phyloP scores from a whole-genome alignment of 2,329 filamentous ascomycete genomes.

The Aspergillus fijiensis region DNA sequence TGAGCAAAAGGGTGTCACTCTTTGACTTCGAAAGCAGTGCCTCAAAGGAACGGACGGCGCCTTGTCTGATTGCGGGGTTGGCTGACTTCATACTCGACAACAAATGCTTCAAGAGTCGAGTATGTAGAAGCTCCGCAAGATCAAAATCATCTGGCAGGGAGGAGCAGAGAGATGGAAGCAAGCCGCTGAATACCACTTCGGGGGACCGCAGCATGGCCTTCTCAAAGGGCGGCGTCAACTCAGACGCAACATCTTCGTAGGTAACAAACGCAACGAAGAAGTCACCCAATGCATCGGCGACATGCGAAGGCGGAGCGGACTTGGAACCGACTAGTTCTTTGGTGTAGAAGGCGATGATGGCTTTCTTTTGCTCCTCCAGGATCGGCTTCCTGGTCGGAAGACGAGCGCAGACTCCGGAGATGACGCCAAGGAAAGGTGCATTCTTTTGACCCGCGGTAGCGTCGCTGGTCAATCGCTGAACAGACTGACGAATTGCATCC shows the following conservation, averaged over 20 bases:
- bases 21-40: conserved; percentile 66
- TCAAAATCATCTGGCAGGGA: conserved; percentile 71
- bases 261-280: conserved; percentile 79
- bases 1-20: conserved; percentile 57
- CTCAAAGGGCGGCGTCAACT: conserved; percentile 78
- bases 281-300: conserved; percentile 71
- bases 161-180: conserved; percentile 70
- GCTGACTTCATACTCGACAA: conserved; percentile 90
- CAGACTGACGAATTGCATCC: conserved; percentile 61
- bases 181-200: conserved; percentile 79
- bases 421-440: conserved; percentile 75
- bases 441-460: conserved; percentile 64
- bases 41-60: conserved; percentile 72
- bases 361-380: conserved; percentile 65
- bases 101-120: conserved; percentile 78
- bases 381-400: conserved; percentile 62
- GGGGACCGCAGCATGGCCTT: conserved; percentile 86
- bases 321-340: conserved; percentile 83
- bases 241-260: conserved; percentile 69
- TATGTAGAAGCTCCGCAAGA: conserved; percentile 69
- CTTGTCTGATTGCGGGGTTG: conserved; percentile 73
- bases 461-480: conserved; percentile 70
- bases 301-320: conserved; percentile 66
- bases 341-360: conserved; percentile 78
- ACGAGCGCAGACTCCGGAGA: conserved; percentile 82